phyloP scores from a whole-genome alignment of 2,329 filamentous ascomycete species.

The Diaporthe vexans region DNA sequence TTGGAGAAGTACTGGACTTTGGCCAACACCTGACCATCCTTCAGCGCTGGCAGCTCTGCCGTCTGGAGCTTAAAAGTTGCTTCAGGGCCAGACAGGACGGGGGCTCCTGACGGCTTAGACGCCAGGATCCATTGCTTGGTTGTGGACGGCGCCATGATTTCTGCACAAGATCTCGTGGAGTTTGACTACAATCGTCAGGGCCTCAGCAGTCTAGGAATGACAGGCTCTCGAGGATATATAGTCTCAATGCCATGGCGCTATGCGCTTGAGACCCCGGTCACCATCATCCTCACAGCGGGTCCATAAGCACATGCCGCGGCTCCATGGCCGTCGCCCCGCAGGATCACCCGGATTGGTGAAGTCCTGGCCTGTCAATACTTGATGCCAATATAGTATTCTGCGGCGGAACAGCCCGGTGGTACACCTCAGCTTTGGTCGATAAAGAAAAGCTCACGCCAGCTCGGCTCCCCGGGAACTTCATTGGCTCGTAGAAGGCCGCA shows the following conservation, averaged over 20 bases:
- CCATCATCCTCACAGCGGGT: background rate
- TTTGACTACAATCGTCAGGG: background rate
- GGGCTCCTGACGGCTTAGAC: slow-evolving; percentile 46
- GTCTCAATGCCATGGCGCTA: background rate
- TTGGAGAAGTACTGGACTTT: slow-evolving; percentile 49
- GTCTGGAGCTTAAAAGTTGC: slow-evolving; percentile 49
- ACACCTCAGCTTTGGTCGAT: background rate
- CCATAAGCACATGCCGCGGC: background rate
- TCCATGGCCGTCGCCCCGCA: slow-evolving; percentile 1
- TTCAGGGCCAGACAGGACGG: slow-evolving; percentile 47
- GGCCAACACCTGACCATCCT: slow-evolving; percentile 47
- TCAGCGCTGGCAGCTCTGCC: slow-evolving; percentile 44
- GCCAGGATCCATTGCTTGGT: slow-evolving; percentile 50
- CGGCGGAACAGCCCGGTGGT: background rate
- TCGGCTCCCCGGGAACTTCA: background rate
- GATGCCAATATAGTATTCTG: background rate
- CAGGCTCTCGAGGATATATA: background rate
- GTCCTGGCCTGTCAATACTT: background rate
- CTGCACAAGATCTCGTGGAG: background rate
- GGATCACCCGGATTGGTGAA: background rate
- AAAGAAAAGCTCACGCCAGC: background rate
- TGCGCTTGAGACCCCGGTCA: background rate
- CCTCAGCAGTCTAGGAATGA: background rate
- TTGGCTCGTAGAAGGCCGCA: no score
- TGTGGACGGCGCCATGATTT: slow-evolving; percentile 30